These are phyloP conservation scores for Boletellus sp. DNA, from an alignment of 768 basidiomycete genomes.

Conservation along the genomic window DNA sequence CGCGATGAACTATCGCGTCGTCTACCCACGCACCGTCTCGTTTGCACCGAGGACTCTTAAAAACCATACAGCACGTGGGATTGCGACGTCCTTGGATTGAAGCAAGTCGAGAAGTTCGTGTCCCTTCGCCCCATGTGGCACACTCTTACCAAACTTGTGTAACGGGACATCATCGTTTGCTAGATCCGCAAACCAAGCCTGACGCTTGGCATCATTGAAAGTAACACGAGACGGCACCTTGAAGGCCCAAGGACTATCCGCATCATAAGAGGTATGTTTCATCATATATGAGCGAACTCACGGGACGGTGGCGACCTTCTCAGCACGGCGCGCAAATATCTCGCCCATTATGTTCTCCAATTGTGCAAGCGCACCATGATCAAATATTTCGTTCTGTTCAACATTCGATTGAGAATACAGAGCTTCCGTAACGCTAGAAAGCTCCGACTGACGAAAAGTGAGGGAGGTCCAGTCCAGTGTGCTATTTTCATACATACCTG, in stretches of 20 bases:
- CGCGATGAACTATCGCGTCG: background rate
- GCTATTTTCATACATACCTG: slow-evolving; percentile 42
- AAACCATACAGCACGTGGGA: slow-evolving; percentile 84
- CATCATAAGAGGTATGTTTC: background rate
- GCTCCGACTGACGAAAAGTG: slow-evolving; percentile 21
- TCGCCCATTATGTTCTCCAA: slow-evolving; percentile 76
- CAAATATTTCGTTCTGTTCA: slow-evolving; percentile 44
- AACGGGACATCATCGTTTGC: slow-evolving; percentile 79
- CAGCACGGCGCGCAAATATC: slow-evolving; percentile 61
- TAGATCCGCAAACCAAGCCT: slow-evolving; percentile 79
- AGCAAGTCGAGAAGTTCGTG: slow-evolving; percentile 79
- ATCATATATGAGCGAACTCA: slow-evolving; percentile 34
- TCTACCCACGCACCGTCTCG: slow-evolving; percentile 57
- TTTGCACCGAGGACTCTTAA: slow-evolving; percentile 83
- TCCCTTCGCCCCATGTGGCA: slow-evolving; percentile 84
- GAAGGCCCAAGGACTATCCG: slow-evolving; percentile 54
- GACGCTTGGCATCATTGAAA: slow-evolving; percentile 72
- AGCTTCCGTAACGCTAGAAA: slow-evolving; percentile 10
- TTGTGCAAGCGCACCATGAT: slow-evolving; percentile 49
- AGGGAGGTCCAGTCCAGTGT: background rate
- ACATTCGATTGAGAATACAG: slow-evolving; percentile 11
- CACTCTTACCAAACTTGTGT: slow-evolving; percentile 76
- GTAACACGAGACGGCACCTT: slow-evolving; percentile 82
- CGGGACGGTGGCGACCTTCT: slow-evolving; percentile 59
- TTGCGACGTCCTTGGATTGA: slow-evolving; percentile 71